Evolutionary conservation across 192 early-diverging fungal species (phyloP).

Genomic region (Jimgerdemannia flammicorona): DNA sequence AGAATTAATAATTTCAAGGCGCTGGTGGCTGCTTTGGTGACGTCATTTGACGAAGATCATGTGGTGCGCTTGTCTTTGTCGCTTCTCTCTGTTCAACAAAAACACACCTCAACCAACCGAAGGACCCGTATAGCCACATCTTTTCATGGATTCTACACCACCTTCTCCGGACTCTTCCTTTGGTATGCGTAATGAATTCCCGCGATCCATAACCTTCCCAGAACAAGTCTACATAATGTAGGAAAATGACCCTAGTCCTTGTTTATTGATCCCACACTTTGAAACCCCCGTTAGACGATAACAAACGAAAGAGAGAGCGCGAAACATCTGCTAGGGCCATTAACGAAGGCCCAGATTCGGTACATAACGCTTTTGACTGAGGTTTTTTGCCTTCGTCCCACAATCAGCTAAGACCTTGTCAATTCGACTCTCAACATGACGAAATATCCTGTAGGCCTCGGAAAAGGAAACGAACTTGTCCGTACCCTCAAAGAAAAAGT

Average conservation of each 20-base stretch:
- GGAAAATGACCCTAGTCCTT: no score
- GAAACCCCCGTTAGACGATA: background rate
- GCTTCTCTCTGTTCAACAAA: no score
- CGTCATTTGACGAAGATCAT: background rate
- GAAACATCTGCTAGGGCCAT: background rate
- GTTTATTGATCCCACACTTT: no score
- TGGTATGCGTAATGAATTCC: background rate
- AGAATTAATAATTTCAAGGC: no score
- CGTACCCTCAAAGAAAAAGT: background rate
- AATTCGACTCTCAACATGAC: background rate
- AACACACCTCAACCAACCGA: no score
- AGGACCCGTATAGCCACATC: no score
- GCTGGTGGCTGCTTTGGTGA: background rate
- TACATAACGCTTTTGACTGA: background rate
- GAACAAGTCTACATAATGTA: no score
- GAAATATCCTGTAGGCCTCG: background rate
- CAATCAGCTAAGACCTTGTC: no score
- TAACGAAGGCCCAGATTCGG: background rate
- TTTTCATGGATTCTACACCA: background rate
- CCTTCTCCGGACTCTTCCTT: background rate
- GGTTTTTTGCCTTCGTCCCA: no score
- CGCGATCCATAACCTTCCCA: no score
- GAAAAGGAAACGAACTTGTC: background rate
- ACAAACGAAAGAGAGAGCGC: background rate
- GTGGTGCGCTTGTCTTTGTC: background rate